Percentiles rank a stretch among this genome's conserved stretches.
Conservation (phyloP, 2,329 filamentous ascomycete genomes). For the Neofusicoccum ribis region DNA sequence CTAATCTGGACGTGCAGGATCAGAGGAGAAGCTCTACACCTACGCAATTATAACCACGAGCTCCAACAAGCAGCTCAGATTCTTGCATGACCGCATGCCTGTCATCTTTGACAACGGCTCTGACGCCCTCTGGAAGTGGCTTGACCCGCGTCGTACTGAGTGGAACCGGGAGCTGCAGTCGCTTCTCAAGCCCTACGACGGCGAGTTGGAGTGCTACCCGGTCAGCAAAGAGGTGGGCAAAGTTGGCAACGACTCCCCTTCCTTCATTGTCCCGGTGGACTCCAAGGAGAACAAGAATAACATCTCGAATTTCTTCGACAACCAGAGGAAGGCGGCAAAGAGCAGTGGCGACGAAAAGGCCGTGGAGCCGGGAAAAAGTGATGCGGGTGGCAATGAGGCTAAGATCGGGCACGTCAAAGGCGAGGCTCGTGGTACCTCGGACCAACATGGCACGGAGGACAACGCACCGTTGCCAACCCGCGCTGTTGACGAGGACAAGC, state of each 20-base stretch:
- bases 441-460: slow-evolving; percentile 50
- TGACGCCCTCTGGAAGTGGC: slow-evolving; percentile 69
- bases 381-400: slow-evolving; percentile 21
- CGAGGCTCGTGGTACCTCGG: slow-evolving; percentile 45
- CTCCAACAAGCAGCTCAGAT: slow-evolving; percentile 78
- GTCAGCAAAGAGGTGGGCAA: slow-evolving; percentile 90
- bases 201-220: slow-evolving; percentile 79
- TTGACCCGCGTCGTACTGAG: slow-evolving; percentile 69
- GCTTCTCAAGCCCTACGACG: slow-evolving; percentile 75
- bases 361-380: slow-evolving; percentile 31
- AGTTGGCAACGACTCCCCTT: slow-evolving; percentile 85
- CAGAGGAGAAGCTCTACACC: slow-evolving; percentile 72
- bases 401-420: slow-evolving; percentile 31
- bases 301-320: slow-evolving; percentile 89
- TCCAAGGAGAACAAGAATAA: slow-evolving; percentile 89
- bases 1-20: slow-evolving; percentile 44
- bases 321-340: slow-evolving; percentile 36
- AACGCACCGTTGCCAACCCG: slow-evolving; percentile 51
- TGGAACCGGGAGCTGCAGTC: slow-evolving; percentile 80
- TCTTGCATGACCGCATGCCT: slow-evolving; percentile 94
- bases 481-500: slow-evolving; percentile 23
- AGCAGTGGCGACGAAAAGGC: slow-evolving; percentile 27
- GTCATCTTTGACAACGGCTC: slow-evolving; percentile 81
- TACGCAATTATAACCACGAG: slow-evolving; percentile 94
- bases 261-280: slow-evolving; percentile 78